phyloP scores from a whole-genome alignment of 2,329 filamentous ascomycete species.

The Fusarium falciforme region DNA sequence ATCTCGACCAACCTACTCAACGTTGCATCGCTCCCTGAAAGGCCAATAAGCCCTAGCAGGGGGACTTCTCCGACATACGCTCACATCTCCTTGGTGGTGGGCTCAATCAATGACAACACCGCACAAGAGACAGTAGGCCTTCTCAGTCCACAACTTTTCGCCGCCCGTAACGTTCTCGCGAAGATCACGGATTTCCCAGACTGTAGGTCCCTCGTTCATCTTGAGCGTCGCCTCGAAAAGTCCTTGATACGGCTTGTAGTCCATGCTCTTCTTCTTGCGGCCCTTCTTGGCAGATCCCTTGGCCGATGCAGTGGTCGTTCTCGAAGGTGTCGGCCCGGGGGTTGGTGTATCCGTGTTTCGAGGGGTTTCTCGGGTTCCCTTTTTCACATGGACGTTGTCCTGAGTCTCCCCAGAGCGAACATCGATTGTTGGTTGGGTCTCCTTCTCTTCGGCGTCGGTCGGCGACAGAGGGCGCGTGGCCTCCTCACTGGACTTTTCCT shows the following conservation, averaged over 20 bases:
- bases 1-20: conserved; percentile 2
- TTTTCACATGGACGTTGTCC: conserved; percentile 53
- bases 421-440: conserved; percentile 64
- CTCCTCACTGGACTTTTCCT: conserved; percentile 50
- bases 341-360: conserved; percentile 48
- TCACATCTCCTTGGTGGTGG: not conserved
- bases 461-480: conserved; percentile 61
- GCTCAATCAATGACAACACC: conserved; percentile 57
- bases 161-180: conserved; percentile 60
- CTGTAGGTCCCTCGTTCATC: conserved; percentile 60
- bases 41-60: conserved; percentile 17
- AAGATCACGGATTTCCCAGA: conserved; percentile 64
- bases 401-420: conserved; percentile 60
- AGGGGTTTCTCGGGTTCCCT: conserved; percentile 46
- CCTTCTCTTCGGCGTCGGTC: conserved; percentile 61
- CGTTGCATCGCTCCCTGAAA: conserved; percentile 10
- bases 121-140: conserved; percentile 62
- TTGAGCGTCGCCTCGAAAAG: conserved; percentile 63
- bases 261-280: conserved; percentile 53
- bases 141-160: conserved; percentile 65
- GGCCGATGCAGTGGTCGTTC: conserved; percentile 34
- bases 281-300: conserved; percentile 49
- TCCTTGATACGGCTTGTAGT: conserved; percentile 61
- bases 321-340: conserved; percentile 44
- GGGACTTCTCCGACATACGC: conserved; percentile 7